These are phyloP conservation scores for Colletotrichum neosansevieriae DNA, from an alignment of 2,329 filamentous ascomycete genomes.

Conservation along the genomic window DNA sequence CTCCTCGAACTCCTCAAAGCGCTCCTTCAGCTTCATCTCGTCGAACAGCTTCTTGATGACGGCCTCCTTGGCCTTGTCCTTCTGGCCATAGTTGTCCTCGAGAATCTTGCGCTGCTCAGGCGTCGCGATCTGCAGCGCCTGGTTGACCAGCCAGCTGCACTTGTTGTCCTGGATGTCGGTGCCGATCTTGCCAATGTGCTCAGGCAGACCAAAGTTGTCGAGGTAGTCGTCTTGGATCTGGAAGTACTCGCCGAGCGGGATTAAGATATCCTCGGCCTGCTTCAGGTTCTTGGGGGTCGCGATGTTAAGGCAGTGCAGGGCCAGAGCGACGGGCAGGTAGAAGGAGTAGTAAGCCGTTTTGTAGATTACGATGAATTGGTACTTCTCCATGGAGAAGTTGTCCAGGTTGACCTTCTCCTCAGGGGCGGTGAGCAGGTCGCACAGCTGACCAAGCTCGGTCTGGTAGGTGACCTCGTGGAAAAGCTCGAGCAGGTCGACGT, in stretches of 20 bases:
- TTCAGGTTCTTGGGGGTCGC: conserved; percentile 91
- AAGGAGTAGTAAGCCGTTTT: conserved; percentile 99
- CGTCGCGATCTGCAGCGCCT: conserved; percentile 83
- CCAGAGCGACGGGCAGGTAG: conserved; percentile 95
- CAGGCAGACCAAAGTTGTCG: conserved; percentile 94
- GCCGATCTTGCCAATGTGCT: conserved; percentile 96
- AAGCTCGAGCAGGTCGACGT: conserved; percentile 92
- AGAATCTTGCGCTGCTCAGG: conserved; percentile 89
- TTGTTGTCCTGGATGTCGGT: conserved; percentile 99
- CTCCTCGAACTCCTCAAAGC: conserved; percentile 92
- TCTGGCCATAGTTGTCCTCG: conserved; percentile 93
- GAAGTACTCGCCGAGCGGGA: conserved; percentile 98
- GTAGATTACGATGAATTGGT: conserved; percentile 98
- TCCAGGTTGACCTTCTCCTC: conserved; percentile 92
- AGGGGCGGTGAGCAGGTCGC: conserved; percentile 94
- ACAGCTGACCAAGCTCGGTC: conserved; percentile 95
- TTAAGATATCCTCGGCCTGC: conserved; percentile 90
- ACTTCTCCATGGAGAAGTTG: conserved; percentile 97
- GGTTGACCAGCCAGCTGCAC: conserved; percentile 98
- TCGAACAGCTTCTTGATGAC: conserved; percentile 90
- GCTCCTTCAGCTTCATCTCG: conserved; percentile 84
- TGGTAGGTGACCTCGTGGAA: conserved; percentile 96
- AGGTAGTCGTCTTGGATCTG: conserved; percentile 99
- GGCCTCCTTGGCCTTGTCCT: conserved; percentile 85
- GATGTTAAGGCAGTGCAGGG: conserved; percentile 85